phyloP scores from a whole-genome alignment of 2,329 filamentous ascomycete species.

The Akanthomyces lecanii region DNA sequence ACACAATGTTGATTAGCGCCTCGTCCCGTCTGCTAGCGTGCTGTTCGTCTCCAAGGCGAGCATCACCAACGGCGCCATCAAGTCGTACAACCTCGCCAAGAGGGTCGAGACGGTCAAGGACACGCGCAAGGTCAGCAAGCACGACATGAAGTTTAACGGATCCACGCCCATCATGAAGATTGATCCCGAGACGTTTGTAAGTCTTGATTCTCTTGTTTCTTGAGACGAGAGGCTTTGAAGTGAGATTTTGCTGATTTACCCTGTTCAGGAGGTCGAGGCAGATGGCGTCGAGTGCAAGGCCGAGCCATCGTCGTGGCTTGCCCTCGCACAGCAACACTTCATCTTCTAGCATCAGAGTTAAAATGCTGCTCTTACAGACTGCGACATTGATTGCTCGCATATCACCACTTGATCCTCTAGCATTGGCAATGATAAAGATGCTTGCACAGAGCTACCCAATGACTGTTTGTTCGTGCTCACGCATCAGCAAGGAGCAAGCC shows the following conservation, averaged over 20 bases:
- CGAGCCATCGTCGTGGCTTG: slow-evolving; percentile 2
- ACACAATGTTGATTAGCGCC: slow-evolving; percentile 28
- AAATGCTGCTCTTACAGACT: background rate
- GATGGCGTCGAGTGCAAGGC: slow-evolving; percentile 8
- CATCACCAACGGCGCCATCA: slow-evolving; percentile 61
- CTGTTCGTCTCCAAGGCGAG: slow-evolving; percentile 80
- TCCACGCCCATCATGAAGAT: slow-evolving; percentile 81
- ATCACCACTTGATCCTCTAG: too few species aligned
- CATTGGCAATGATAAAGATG: too few species aligned
- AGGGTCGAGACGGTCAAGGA: slow-evolving; percentile 74
- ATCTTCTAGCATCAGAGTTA: background rate
- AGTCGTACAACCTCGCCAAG: slow-evolving; percentile 71
- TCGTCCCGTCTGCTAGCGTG: slow-evolving; percentile 68
- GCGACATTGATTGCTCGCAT: too few species aligned
- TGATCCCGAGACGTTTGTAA: slow-evolving; percentile 64
- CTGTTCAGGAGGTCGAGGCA: slow-evolving; percentile 1
- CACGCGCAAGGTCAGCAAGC: slow-evolving; percentile 73
- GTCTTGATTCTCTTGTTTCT: background rate
- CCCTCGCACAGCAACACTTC: slow-evolving; percentile 14
- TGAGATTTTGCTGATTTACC: background rate
- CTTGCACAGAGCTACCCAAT: too few species aligned
- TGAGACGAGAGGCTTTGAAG: background rate
- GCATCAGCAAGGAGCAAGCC: too few species aligned
- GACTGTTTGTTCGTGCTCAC: too few species aligned
- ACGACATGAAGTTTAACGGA: slow-evolving; percentile 88